Base-by-base conservation (phyloP, 148 eudicot species). In the Diospyros lotus region DNA sequence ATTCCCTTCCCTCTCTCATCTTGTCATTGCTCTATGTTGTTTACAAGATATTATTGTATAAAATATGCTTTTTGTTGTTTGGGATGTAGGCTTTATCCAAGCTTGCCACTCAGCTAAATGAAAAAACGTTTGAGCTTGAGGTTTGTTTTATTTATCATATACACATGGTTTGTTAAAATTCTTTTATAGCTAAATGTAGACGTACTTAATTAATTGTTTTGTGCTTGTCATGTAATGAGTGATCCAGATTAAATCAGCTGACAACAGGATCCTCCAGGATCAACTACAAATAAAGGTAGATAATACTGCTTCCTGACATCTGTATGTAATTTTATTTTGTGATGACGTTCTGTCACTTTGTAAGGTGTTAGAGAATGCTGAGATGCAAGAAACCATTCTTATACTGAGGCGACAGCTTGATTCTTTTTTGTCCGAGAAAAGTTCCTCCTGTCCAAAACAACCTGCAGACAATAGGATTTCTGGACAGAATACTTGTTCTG, bases 231-330 rank as follows among this genome's bases (percentile, higher is more conserved):
- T 75, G 66, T 60, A 10, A 62, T 64, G 58, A 65, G 7, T 53
- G 38, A 45, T 60, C 65, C 71, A 90, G 95, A 81, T 90, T 66
- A 86, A 82, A 76, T 69, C 90, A 73, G 90, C 87, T 54, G 92
- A 90, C 69, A 85, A 83, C 75, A 84, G 85, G 77, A 84, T 88
- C 66, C 90, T 90, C 73, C 86, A 88, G 76, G 94, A 90, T 73
- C 89, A 90, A 45, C 84, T 90, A 69, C 85, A 84, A 59, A 58
- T 48, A 54, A 90, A 90, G 94, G 94, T 90, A 78, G 44, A 67
- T 3, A 2, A 9, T 58, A 28, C 13, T 52, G 40, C 46, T 77
- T 4, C 58, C 11, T 68, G 64, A 44, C 11, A 5, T 48, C 41
- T 8, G 64, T 10, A 39, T 2, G 9, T 41, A 68, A 58, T 44